Base-by-base conservation (phyloP, 75 land plant genomes). In the Pinus taeda region DNA sequence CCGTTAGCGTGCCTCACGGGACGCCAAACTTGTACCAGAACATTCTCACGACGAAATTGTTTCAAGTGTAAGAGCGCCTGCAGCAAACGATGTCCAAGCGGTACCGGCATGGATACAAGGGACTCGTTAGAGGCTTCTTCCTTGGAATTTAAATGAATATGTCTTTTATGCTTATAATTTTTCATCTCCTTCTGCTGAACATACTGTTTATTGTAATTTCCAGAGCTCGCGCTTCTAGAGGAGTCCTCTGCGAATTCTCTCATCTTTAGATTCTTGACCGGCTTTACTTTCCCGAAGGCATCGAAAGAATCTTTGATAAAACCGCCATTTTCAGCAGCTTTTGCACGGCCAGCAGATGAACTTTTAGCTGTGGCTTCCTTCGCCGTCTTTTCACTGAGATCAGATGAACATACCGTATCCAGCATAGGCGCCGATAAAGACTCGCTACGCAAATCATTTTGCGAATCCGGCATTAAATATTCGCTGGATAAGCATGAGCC, bases 11-110 rank as follows among this genome's bases (percentile, higher is more conserved):
- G 71, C 21, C 17, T 74, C 24, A 67, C 57, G 2, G 88, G 88
- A 69, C 81, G 66, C 88, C 88, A 87, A 20, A 79, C 74, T 61
- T 87, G 88, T n/a, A 81, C 63, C 4, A 87, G 74, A 4, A 75
- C 78, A 42, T 84, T 77, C 4, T 71, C 67, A n/a, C 53, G 14
- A 55, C 76, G 14, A 21, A 63, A 21, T 49, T 75, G 62, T 70
- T 75, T 53, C 11, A 79, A 83, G 39, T 60, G 57, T 18, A 65
- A 39, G 18, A 85, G 60, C 9, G 82, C 87, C 4, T 67, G 81
- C 74, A 60, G 26, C 59, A 83, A 64, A 6, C 85, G 53, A 33
- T 83, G 84, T 62, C 73, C 76, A 18, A 73, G 59, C 57, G 83
- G 15, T 26, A 57, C 0, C 15, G 74, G 42, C 55, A 56, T 42